Evolutionary conservation across 2,329 filamentous ascomycete genomes (phyloP).

Genomic region (Geosmithia morbida): DNA sequence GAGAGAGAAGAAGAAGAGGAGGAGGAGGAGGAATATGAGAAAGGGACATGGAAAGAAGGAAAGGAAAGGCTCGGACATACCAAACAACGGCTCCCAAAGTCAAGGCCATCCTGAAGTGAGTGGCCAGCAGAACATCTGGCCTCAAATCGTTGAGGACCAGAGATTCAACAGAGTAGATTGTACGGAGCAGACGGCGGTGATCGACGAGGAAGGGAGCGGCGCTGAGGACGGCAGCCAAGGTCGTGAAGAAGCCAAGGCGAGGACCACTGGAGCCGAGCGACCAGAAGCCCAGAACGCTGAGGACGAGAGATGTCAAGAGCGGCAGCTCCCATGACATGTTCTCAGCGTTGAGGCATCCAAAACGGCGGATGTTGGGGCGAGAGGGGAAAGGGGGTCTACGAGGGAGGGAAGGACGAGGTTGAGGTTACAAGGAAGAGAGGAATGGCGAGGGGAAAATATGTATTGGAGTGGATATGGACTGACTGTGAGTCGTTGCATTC

Average conservation of each 20-base stretch:
- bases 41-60: not conserved
- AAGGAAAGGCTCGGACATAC: slow-evolving; percentile 17
- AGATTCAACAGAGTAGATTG: slow-evolving; percentile 11
- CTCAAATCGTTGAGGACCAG: slow-evolving; percentile 23
- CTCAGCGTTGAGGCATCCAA: slow-evolving; percentile 11
- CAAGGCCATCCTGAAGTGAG: slow-evolving; percentile 40
- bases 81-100: slow-evolving; percentile 37
- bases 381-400: not conserved
- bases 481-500: too few relatives aligned
- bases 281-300: slow-evolving; percentile 21
- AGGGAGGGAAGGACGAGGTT: too few relatives aligned
- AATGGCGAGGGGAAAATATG: too few relatives aligned
- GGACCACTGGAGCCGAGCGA: slow-evolving; percentile 16
- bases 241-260: slow-evolving; percentile 8
- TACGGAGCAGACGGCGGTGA: slow-evolving; percentile 13
- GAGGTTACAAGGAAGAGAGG: too few relatives aligned
- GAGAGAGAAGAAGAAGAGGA: not conserved
- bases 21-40: not conserved
- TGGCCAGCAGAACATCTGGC: slow-evolving; percentile 29
- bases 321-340: slow-evolving; percentile 28
- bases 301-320: slow-evolving; percentile 23
- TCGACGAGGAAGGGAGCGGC: slow-evolving; percentile 17
- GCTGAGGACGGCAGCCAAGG: slow-evolving; percentile 15
- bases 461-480: too few relatives aligned
- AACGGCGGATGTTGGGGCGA: not conserved